Conservation (phyloP, 805 yeast species). For the Tetrapisispora fleetii region DNA sequence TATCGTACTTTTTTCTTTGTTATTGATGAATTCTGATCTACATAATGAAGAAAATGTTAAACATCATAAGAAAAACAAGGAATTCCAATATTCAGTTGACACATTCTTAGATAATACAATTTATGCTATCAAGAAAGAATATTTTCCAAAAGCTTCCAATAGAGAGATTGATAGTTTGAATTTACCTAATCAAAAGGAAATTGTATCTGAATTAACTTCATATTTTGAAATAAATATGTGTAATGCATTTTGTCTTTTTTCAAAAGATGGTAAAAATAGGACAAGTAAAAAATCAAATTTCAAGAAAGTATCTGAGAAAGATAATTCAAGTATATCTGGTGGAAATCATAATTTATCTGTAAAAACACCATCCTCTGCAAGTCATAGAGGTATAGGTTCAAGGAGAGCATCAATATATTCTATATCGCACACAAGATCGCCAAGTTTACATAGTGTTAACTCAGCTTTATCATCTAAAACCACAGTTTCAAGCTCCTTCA, state of each 20-base stretch:
- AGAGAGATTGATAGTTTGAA: conserved; percentile 5
- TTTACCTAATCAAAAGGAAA: conserved; percentile 5
- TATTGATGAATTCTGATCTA: conserved; percentile 67
- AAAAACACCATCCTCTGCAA: neutral
- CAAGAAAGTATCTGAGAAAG: neutral
- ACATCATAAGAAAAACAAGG: conserved; percentile 22
- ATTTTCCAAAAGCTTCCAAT: neutral
- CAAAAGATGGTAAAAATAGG: conserved; percentile 1
- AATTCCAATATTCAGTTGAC: conserved; percentile 27
- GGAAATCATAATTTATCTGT: neutral
- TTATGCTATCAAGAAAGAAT: conserved; percentile 33
- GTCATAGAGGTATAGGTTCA: neutral
- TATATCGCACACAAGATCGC: neutral
- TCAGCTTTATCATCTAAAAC: neutral
- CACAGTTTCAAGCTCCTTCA: neutral
- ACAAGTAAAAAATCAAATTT: neutral
- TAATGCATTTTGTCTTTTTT: conserved; percentile 17
- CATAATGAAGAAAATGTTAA: conserved; percentile 40
- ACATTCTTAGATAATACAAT: conserved; percentile 43
- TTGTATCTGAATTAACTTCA: conserved; percentile 12
- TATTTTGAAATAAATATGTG: conserved; percentile 18
- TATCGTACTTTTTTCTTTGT: conserved; percentile 59
- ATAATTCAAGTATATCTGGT: neutral
- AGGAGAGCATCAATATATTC: conserved; percentile 3
- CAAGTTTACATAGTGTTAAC: conserved; percentile 1